A percentile compares a stretch with the other conserved stretches of the same genome.
These are phyloP conservation scores for Starmerella etchellsii DNA, from an alignment of 805 yeast species.

Conservation along the genomic window DNA sequence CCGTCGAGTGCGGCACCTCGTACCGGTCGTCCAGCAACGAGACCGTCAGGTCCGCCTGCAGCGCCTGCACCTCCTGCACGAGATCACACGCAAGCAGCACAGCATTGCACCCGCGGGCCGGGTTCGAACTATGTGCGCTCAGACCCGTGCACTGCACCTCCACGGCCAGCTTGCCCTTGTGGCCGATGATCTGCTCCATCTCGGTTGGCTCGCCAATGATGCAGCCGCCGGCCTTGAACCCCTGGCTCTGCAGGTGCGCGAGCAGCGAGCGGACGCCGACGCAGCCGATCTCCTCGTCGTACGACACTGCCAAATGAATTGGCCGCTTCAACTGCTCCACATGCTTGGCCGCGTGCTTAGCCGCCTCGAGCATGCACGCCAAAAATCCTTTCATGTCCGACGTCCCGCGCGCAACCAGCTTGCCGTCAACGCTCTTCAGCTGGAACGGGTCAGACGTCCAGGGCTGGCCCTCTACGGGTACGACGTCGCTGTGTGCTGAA, in stretches of 20 bases:
- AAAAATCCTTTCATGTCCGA: constrained; percentile 18
- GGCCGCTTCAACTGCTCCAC: constrained; percentile 7
- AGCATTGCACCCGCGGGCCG: constrained; percentile 15
- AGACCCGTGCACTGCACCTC: constrained; percentile 11
- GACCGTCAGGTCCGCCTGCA: constrained; percentile 5
- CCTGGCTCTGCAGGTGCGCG: constrained; percentile 1
- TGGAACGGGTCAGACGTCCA: constrained; percentile 18
- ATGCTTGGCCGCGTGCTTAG: constrained; percentile 4
- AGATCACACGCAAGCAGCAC: constrained; percentile 14
- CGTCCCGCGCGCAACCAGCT: constrained; percentile 16
- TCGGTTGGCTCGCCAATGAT: constrained; percentile 17
- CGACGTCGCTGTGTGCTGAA: constrained; percentile 18
- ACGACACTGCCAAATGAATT: constrained; percentile 12
- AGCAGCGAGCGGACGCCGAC: constrained; percentile 17
- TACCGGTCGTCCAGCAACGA: constrained; percentile 3
- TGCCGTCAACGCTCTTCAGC: constrained; percentile 3
- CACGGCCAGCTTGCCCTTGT: constrained; percentile 18
- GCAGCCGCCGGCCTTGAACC: constrained; percentile 12
- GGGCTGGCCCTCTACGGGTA: constrained; percentile 17
- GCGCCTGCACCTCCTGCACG: constrained; percentile 9
- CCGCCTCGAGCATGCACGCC: constrained; percentile 17
- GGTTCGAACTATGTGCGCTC: constrained; percentile 17
- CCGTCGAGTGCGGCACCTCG: constrained; percentile 15
- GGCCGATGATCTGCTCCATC: constrained; percentile 12
- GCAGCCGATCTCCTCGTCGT: constrained; percentile 19